A percentile compares a stretch with the other conserved stretches of the same genome.
These are phyloP conservation scores for Eucalyptus sp. DNA, from an alignment of 345 rosid genomes.

Conservation along the genomic window DNA sequence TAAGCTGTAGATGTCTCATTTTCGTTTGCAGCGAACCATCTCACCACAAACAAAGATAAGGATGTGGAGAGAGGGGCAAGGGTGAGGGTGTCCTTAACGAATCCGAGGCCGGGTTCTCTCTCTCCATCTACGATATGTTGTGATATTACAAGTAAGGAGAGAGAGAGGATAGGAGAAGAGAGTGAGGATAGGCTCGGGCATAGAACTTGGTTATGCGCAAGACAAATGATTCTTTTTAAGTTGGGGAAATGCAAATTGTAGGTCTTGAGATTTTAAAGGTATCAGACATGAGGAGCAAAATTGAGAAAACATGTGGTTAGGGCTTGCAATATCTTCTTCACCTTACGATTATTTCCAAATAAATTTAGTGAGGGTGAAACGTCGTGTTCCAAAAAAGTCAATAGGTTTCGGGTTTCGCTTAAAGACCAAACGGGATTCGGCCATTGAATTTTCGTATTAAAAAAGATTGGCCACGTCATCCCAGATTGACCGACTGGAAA, in stretches of 20 bases:
- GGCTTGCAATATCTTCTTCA: not conserved
- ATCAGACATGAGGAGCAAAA: not conserved
- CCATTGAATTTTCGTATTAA: not conserved
- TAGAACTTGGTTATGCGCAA: not conserved
- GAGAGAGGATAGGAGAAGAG: not conserved
- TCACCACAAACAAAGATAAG: not conserved
- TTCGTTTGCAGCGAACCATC: not conserved
- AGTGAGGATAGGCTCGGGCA: not conserved
- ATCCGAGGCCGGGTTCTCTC: not conserved
- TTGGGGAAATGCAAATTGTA: accelerated
- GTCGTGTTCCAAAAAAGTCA: not conserved
- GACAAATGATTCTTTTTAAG: not conserved
- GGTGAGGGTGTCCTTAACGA: not conserved
- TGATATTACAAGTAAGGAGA: not conserved
- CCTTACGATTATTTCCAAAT: not conserved
- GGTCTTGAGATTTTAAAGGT: not conserved
- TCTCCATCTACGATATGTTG: not conserved
- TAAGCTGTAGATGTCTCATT: not conserved
- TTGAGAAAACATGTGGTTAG: not conserved
- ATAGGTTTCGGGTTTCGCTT: not conserved
- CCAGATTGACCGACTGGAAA: not conserved
- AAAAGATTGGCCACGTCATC: not conserved
- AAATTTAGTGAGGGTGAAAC: not conserved
- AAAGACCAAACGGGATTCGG: not conserved
- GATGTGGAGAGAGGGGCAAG: not conserved